Conservation (phyloP, 768 basidiomycete genomes). For the Galerina sulciceps region DNA sequence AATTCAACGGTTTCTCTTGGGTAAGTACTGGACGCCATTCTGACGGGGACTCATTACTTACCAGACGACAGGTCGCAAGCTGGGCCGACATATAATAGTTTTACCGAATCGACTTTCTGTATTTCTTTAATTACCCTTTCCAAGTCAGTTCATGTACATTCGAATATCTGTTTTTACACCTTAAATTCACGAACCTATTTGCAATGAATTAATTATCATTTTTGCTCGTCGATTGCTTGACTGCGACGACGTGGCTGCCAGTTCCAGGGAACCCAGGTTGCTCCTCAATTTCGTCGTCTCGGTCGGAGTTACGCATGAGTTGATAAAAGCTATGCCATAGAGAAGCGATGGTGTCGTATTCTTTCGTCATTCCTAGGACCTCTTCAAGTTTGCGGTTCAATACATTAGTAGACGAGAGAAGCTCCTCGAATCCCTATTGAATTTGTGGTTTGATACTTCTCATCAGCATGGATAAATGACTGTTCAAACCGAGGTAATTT, state of each 20-base stretch:
- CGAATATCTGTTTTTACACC: constrained; percentile 24
- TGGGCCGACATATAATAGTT: constrained; percentile 60
- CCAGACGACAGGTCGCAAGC: constrained; percentile 43
- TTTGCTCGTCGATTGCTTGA: constrained; percentile 14
- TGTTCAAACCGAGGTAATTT: constrained; percentile 66
- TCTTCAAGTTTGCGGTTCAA: constrained; percentile 93
- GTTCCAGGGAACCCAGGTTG: constrained; percentile 66
- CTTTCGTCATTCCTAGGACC: constrained; percentile 88
- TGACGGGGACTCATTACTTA: constrained; percentile 7
- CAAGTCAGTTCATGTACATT: constrained; percentile 31
- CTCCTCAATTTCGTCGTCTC: constrained; percentile 38
- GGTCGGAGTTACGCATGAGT: constrained; percentile 66
- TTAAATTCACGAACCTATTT: constrained; percentile 13
- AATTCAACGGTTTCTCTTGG: constrained; percentile 98
- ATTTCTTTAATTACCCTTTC: constrained; percentile 29
- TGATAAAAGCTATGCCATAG: constrained; percentile 84
- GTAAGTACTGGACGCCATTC: constrained; percentile 38
- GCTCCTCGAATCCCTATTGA: constrained; percentile 78
- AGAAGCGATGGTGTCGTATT: constrained; percentile 86
- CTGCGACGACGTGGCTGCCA: constrained; percentile 64
- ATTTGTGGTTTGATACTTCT: neutral
- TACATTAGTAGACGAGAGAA: constrained; percentile 82
- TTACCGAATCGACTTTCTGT: constrained; percentile 30
- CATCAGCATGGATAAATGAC: neutral
- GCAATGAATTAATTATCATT: constrained; percentile 14